A percentile compares a stretch with the other conserved stretches of the same genome.
phyloP scores from a whole-genome alignment of 1,284 basidiomycete genomes.

The Hortiboletus rubellus region DNA sequence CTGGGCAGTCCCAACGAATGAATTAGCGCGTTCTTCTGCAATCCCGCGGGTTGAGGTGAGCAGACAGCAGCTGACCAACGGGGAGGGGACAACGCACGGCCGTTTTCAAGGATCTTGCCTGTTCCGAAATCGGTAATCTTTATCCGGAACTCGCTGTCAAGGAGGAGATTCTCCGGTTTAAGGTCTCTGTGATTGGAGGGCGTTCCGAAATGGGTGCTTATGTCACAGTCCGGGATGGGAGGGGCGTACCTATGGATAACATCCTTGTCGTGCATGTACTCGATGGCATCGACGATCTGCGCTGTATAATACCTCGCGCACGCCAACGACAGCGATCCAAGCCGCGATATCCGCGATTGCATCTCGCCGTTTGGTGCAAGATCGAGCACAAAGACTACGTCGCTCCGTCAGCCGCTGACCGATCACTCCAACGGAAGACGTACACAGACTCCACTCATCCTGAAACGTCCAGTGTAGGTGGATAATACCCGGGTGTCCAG shows the following conservation, averaged over 20 bases:
- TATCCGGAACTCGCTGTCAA: constrained; percentile 83
- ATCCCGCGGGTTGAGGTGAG: constrained; percentile 12
- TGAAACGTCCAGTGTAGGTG: constrained; percentile 83
- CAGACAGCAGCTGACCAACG: neutral
- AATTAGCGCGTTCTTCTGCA: constrained; percentile 59
- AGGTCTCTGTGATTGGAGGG: constrained; percentile 56
- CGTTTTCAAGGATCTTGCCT: constrained; percentile 78
- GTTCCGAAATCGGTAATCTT: constrained; percentile 99
- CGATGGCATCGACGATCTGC: constrained; percentile 84
- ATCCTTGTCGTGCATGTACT: constrained; percentile 86
- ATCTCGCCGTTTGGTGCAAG: constrained; percentile 90
- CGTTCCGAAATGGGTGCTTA: constrained; percentile 2
- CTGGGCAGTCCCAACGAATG: constrained; percentile 96
- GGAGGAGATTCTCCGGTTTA: constrained; percentile 91
- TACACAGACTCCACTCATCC: constrained; percentile 81
- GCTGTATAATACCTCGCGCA: constrained; percentile 85
- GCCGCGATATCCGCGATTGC: constrained; percentile 71
- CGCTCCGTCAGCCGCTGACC: neutral
- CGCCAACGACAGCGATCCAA: constrained; percentile 78
- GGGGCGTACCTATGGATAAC: constrained; percentile 77
- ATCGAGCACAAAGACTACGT: constrained; percentile 87
- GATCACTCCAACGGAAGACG: neutral
- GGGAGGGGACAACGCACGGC: constrained; percentile 37
- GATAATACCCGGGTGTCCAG: constrained; percentile 81
- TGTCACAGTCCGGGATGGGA: constrained; percentile 5